Conservation (phyloP, 306 rosid genomes). For the Echinosophora koreensis region DNA sequence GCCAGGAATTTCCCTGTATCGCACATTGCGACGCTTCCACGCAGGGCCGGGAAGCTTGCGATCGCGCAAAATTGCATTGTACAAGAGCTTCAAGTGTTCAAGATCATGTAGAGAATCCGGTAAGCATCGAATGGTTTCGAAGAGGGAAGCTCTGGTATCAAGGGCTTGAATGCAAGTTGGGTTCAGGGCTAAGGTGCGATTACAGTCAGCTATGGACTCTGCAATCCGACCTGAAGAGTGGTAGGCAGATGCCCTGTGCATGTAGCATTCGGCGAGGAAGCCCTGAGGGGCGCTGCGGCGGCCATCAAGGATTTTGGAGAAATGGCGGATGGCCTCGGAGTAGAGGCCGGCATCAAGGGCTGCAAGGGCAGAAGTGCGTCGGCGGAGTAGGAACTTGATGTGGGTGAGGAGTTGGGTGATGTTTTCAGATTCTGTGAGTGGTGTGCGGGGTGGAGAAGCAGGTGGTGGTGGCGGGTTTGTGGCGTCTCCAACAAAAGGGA, state of each 20-base stretch:
- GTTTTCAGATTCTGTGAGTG: slow-evolving; percentile 62
- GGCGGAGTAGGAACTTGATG: slow-evolving; percentile 84
- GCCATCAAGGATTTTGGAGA: slow-evolving; percentile 88
- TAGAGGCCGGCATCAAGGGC: slow-evolving; percentile 86
- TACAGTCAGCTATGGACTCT: slow-evolving; percentile 89
- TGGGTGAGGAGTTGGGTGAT: slow-evolving; percentile 75
- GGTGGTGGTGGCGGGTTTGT: slow-evolving; percentile 52
- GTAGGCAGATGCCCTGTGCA: slow-evolving; percentile 80
- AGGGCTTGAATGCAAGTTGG: slow-evolving; percentile 88
- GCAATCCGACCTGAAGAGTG: slow-evolving; percentile 78
- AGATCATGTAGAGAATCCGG: slow-evolving; percentile 91
- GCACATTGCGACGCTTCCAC: slow-evolving; percentile 85
- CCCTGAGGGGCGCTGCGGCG: slow-evolving; percentile 93
- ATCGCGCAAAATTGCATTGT: slow-evolving; percentile 84
- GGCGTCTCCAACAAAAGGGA: slow-evolving; percentile 49
- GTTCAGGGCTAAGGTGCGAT: slow-evolving; percentile 80
- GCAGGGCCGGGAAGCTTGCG: slow-evolving; percentile 89
- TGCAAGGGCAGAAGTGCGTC: slow-evolving; percentile 84
- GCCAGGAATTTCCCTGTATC: slow-evolving; percentile 89
- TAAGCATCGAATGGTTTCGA: slow-evolving; percentile 80
- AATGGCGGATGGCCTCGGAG: slow-evolving; percentile 94
- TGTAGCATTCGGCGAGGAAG: slow-evolving; percentile 87
- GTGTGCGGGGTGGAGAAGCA: slow-evolving; percentile 56
- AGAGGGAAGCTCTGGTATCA: slow-evolving; percentile 81
- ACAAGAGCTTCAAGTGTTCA: slow-evolving; percentile 86